phyloP scores from a whole-genome alignment of 371 early-diverging fungal species.

The Encephalitozoon cuniculi region DNA sequence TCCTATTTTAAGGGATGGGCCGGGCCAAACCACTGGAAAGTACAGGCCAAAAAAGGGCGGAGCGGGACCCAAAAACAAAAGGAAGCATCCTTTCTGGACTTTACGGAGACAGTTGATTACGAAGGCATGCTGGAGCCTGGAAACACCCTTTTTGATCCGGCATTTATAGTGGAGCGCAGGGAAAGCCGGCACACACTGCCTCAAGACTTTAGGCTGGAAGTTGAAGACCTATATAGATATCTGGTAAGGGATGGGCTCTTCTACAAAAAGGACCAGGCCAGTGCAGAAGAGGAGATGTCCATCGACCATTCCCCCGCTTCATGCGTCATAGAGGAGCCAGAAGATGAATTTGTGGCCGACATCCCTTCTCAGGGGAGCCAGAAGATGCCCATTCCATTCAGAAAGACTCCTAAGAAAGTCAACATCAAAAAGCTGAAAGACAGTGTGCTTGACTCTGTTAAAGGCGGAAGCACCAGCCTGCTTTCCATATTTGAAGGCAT shows the following conservation, averaged over 20 bases:
- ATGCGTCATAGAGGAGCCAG: neutral
- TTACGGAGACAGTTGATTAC: constrained; percentile 21
- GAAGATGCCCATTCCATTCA: neutral
- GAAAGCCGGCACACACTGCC: constrained; percentile 49
- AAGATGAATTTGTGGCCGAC: constrained; percentile 21
- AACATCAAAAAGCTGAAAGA: constrained; percentile 49
- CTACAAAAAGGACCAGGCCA: neutral
- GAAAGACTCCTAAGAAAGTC: constrained; percentile 43
- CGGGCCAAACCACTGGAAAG: constrained; percentile 58
- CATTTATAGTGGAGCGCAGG: constrained; percentile 53
- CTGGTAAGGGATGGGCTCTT: constrained; percentile 41
- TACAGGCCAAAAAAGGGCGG: constrained; percentile 19
- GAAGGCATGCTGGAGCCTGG: constrained; percentile 38
- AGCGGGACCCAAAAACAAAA: constrained; percentile 26
- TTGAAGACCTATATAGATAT: constrained; percentile 53
- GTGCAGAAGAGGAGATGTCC: neutral
- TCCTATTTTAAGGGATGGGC: constrained; percentile 60
- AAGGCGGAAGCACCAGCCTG: neutral
- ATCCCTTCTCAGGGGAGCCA: neutral
- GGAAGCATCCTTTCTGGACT: constrained; percentile 50
- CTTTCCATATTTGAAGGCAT: constrained; percentile 18
- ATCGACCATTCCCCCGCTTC: neutral
- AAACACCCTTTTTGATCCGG: constrained; percentile 30
- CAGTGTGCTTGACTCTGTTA: constrained; percentile 26
- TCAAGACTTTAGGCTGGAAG: constrained; percentile 43